These are phyloP conservation scores for Rhodomyrtus tomentosa DNA, from an alignment of 345 rosid genomes.

Conservation along the genomic window DNA sequence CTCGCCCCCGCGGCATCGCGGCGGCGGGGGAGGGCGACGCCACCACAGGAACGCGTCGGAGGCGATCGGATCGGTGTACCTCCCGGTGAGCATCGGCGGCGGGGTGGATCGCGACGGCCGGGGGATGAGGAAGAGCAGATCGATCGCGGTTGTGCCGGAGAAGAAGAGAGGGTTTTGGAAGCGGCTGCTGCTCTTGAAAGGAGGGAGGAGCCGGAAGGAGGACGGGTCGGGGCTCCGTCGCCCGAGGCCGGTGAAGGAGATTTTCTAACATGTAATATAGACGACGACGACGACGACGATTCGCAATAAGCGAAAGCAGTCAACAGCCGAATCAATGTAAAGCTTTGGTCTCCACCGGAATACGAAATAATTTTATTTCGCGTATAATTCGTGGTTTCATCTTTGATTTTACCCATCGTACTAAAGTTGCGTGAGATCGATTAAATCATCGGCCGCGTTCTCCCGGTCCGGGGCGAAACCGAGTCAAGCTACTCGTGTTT, in stretches of 20 bases:
- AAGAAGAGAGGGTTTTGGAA: conserved; percentile 61
- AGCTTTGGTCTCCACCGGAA: too few relatives aligned
- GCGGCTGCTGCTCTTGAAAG: conserved; percentile 30
- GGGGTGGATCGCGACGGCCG: conserved; percentile 1
- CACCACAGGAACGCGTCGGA: conserved; percentile 29
- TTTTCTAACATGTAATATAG: background rate
- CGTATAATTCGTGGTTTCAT: too few relatives aligned
- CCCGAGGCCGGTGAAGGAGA: background rate
- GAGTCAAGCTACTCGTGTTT: too few relatives aligned
- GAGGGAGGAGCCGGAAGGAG: conserved; percentile 30
- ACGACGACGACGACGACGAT: background rate
- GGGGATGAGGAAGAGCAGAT: conserved; percentile 73
- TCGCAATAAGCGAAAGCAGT: background rate
- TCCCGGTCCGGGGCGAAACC: too few relatives aligned
- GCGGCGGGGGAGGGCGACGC: background rate
- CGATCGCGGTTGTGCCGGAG: conserved; percentile 39
- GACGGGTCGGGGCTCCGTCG: background rate
- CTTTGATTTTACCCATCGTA: too few relatives aligned
- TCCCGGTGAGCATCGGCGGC: background rate
- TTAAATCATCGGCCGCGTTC: too few relatives aligned
- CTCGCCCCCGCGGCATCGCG: conserved; percentile 5
- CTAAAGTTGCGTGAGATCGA: too few relatives aligned
- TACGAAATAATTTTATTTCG: too few relatives aligned
- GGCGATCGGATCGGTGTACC: background rate
- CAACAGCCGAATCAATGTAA: too few relatives aligned